These are phyloP conservation scores for Hansenula anomala DNA, from an alignment of 1,139 yeast genomes.

Conservation along the genomic window DNA sequence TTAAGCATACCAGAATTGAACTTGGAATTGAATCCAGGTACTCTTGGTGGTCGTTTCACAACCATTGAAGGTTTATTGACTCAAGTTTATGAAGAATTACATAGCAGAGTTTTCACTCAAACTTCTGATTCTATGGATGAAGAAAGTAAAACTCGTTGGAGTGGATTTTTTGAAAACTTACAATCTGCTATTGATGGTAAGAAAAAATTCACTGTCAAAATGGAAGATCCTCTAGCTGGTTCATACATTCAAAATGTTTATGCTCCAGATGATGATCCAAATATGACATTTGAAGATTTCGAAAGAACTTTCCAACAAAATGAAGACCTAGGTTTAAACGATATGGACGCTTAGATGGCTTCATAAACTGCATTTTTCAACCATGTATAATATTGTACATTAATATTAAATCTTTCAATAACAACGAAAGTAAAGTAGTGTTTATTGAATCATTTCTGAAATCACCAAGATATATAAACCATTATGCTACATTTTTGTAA, in stretches of 20 bases:
- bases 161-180: constrained; percentile 64
- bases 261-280: constrained; percentile 97
- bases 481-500: no score
- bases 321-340: constrained; percentile 87
- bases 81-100: constrained; percentile 88
- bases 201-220: constrained; percentile 72
- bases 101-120: constrained; percentile 77
- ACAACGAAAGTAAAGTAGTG: no score
- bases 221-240: constrained; percentile 94
- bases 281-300: constrained; percentile 85
- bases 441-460: no score
- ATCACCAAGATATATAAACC: no score
- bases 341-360: constrained; percentile 54
- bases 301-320: constrained; percentile 86
- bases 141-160: constrained; percentile 76
- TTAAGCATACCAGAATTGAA: constrained; percentile 80
- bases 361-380: no score
- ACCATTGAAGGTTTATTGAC: constrained; percentile 89
- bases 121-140: constrained; percentile 91
- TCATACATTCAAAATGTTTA: constrained; percentile 95
- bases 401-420: no score
- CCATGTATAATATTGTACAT: no score
- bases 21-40: constrained; percentile 92
- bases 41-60: constrained; percentile 96
- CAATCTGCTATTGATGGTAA: constrained; percentile 84